These are phyloP conservation scores for Scheffersomyces lignicola DNA, from an alignment of 1,139 yeast genomes.

Conservation along the genomic window DNA sequence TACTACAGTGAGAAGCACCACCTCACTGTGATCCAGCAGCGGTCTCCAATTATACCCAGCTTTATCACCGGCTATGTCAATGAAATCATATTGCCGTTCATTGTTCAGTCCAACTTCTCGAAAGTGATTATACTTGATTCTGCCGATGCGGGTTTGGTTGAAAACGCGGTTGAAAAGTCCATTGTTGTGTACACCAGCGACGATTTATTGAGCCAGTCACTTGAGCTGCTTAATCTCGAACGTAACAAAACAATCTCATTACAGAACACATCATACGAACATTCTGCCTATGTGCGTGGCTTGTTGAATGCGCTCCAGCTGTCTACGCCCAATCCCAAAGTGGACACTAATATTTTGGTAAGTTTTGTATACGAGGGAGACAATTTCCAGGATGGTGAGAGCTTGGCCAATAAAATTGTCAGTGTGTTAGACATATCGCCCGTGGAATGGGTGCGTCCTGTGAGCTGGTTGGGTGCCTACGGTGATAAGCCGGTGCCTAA, in stretches of 20 bases:
- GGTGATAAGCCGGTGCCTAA: conserved; percentile 68
- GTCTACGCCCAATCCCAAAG: conserved; percentile 7
- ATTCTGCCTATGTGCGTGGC: conserved; percentile 18
- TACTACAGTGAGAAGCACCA: conserved; percentile 40
- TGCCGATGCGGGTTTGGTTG: conserved; percentile 59
- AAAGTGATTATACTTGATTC: conserved; percentile 67
- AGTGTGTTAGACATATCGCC: conserved; percentile 26
- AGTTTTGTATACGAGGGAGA: conserved; percentile 87
- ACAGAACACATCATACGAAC: conserved; percentile 7
- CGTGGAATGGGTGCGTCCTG: conserved; percentile 52
- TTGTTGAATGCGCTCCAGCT: conserved; percentile 11
- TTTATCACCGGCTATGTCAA: conserved; percentile 51
- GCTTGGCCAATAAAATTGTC: conserved; percentile 45
- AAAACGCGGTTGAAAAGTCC: conserved; percentile 21
- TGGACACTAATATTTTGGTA: conserved; percentile 28
- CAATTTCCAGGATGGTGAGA: conserved; percentile 70
- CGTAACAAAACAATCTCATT: not conserved
- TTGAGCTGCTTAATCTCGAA: conserved; percentile 25
- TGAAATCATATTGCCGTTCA: conserved; percentile 54
- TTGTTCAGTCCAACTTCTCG: conserved; percentile 37
- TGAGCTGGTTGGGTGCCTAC: conserved; percentile 83
- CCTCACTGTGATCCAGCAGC: conserved; percentile 67
- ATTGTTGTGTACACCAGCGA: conserved; percentile 34
- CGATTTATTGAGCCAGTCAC: conserved; percentile 31
- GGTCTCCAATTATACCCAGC: conserved; percentile 81